Conservation (phyloP, 768 basidiomycete species). For the Pisolithus microcarpus region DNA sequence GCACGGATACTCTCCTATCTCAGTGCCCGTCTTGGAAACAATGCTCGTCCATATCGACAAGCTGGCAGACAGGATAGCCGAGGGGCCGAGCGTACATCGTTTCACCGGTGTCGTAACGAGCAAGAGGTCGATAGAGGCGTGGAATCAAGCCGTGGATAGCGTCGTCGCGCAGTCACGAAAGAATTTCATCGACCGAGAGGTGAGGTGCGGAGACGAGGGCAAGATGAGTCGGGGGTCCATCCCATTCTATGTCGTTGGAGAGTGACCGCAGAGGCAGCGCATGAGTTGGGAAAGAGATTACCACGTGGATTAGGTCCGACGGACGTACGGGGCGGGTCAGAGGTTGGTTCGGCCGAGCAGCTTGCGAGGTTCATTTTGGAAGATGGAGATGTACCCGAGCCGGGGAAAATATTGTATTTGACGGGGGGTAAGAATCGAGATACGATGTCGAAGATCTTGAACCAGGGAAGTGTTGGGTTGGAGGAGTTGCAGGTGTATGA, state of each 20-base stretch:
- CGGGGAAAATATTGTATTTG: slow-evolving; percentile 52
- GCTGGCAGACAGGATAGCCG: slow-evolving; percentile 37
- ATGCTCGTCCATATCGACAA: slow-evolving; percentile 39
- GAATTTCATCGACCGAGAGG: not conserved
- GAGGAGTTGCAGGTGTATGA: slow-evolving; percentile 60
- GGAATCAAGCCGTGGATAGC: slow-evolving; percentile 37
- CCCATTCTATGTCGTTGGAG: slow-evolving; percentile 76
- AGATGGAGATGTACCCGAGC: slow-evolving; percentile 1
- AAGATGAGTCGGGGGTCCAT: slow-evolving; percentile 49
- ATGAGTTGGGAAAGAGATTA: slow-evolving; percentile 26
- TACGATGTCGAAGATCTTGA: slow-evolving; percentile 47
- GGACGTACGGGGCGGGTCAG: slow-evolving; percentile 37
- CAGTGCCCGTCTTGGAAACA: slow-evolving; percentile 71
- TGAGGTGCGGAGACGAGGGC: slow-evolving; percentile 14
- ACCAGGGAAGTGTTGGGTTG: slow-evolving; percentile 37
- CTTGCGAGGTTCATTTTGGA: too few species aligned
- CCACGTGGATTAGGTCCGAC: slow-evolving; percentile 30
- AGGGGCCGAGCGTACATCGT: slow-evolving; percentile 29
- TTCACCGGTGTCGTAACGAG: slow-evolving; percentile 73
- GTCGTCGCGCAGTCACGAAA: slow-evolving; percentile 5
- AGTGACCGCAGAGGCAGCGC: slow-evolving; percentile 49
- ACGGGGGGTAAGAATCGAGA: slow-evolving; percentile 86
- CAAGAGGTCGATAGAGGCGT: slow-evolving; percentile 69
- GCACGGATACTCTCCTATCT: too few species aligned
- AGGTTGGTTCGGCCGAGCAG: too few species aligned